These are phyloP conservation scores for Heterobasidion irregulare DNA, from an alignment of 1,284 basidiomycete genomes.

Conservation along the genomic window DNA sequence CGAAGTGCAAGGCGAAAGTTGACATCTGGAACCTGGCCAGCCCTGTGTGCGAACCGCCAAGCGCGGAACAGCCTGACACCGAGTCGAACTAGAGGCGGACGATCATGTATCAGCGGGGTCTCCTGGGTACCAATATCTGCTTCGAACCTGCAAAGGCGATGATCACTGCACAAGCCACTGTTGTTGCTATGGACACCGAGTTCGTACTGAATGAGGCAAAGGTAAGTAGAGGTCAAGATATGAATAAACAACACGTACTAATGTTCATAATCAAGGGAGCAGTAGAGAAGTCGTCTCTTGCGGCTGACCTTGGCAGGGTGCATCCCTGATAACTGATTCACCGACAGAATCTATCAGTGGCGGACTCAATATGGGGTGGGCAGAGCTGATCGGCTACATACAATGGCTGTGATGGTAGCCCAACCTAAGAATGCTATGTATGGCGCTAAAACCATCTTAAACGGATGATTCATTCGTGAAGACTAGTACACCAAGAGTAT, in stretches of 20 bases:
- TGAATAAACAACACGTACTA: conserved; percentile 20
- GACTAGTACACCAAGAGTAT: too few relatives aligned
- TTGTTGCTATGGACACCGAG: neutral
- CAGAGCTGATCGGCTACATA: neutral
- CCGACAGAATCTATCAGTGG: neutral
- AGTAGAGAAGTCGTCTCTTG: conserved; percentile 34
- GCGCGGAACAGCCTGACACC: conserved; percentile 5
- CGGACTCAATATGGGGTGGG: neutral
- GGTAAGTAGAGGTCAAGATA: neutral
- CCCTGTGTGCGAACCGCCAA: conserved; percentile 15
- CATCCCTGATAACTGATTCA: conserved; percentile 5
- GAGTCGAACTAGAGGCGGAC: neutral
- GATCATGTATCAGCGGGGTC: too few relatives aligned
- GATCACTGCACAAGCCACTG: neutral
- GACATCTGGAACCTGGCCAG: conserved; percentile 11
- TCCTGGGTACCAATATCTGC: too few relatives aligned
- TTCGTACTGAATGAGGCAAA: neutral
- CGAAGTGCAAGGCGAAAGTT: conserved; percentile 24
- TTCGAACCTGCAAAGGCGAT: neutral
- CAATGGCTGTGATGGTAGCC: neutral
- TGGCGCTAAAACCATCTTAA: conserved; percentile 7
- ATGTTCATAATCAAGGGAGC: conserved; percentile 21
- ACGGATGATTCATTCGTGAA: conserved; percentile 1
- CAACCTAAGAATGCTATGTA: conserved; percentile 4
- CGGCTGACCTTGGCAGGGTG: conserved; percentile 21